Evolutionary conservation across 108 stramenopile genomes (phyloP), one percentile per base, ranked within the genome.

Genomic region (Epithemia pelagica): DNA sequence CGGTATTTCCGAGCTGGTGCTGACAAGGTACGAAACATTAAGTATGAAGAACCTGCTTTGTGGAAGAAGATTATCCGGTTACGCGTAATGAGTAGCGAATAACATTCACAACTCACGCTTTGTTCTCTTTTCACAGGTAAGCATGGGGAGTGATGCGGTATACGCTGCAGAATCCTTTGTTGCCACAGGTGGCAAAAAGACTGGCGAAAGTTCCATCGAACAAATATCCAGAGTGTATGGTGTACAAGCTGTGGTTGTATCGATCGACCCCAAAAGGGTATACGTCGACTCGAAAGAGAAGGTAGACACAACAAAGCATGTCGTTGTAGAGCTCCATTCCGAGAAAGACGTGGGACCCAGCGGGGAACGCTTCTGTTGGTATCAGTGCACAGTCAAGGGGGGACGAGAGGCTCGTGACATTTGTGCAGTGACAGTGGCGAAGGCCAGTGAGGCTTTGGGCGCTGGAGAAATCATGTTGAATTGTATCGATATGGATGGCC

Each of bases 401-500:
- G 98, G 98, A 22, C 78, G 98, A 32, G 96, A 97, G 73, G 84
- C 74, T 10, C 78, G 89, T 31, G 82, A 94, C 59, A 96, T 99
- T 66, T 94, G 95, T 59, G 97, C 97, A 20, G 89, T 97, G 2
- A 88, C 90, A 1, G 81, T 98, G 7, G 94, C 91, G 23, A 81
- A 85, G 67, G 78, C 92, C 32, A 74, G 78, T 29, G 95, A 96
- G 58, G 72, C 70, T 55, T 78, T 99, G 3, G 98, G 98, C 32
- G 98, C 97, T 5, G 98, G 98, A 22, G 98, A 99, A 71, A 93
- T 99, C 30, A 95, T 99, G 87, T 73, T 99, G 52, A 99, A 99
- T 73, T 98, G 97, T 65, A 96, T 99, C 58, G 98, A 99, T 71
- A 95, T 91, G 87, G 98, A 99, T 79, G 98, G 98, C 33, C 96